phyloP scores from a whole-genome alignment of 495 filamentous ascomycete species.

The Aspergillus mulundensis region DNA sequence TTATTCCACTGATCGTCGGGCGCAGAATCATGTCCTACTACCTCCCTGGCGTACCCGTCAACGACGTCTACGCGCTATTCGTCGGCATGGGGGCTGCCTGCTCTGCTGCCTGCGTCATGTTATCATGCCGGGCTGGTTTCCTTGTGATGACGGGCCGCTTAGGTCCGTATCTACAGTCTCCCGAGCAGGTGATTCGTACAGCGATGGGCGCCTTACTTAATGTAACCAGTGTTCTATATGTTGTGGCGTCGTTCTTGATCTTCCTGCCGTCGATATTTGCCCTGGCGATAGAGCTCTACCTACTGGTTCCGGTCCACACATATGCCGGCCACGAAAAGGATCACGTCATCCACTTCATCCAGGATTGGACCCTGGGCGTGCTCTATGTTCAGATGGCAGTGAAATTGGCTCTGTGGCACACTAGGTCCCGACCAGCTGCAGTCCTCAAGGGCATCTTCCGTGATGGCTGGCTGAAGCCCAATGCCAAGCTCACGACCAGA shows the following conservation, averaged over 20 bases:
- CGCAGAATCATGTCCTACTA: slow-evolving; percentile 66
- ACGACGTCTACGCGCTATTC: slow-evolving; percentile 95
- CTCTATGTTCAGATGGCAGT: slow-evolving; percentile 86
- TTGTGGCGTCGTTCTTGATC: slow-evolving; percentile 64
- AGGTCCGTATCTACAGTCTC: slow-evolving; percentile 32
- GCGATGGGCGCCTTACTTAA: slow-evolving; percentile 12
- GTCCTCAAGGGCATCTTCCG: slow-evolving; percentile 72
- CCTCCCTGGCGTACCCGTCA: slow-evolving; percentile 66
- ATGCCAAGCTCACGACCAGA: slow-evolving; percentile 72
- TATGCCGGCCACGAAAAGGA: slow-evolving; percentile 53
- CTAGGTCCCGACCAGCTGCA: slow-evolving; percentile 62
- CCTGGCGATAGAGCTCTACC: slow-evolving; percentile 78
- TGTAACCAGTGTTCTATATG: slow-evolving; percentile 56
- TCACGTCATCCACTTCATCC: slow-evolving; percentile 83
- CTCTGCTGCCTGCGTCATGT: slow-evolving; percentile 52
- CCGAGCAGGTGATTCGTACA: slow-evolving; percentile 22
- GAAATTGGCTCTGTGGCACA: slow-evolving; percentile 62
- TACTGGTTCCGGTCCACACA: slow-evolving; percentile 85
- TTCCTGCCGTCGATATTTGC: slow-evolving; percentile 82
- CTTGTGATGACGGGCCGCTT: slow-evolving; percentile 30
- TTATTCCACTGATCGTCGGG: slow-evolving; percentile 84
- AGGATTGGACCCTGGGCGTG: slow-evolving; percentile 90
- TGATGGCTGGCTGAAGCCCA: slow-evolving; percentile 76
- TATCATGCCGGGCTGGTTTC: slow-evolving; percentile 49
- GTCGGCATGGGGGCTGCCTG: slow-evolving; percentile 78